phyloP scores from a whole-genome alignment of 2,329 filamentous ascomycete genomes.

The Aureobasidium sp. region DNA sequence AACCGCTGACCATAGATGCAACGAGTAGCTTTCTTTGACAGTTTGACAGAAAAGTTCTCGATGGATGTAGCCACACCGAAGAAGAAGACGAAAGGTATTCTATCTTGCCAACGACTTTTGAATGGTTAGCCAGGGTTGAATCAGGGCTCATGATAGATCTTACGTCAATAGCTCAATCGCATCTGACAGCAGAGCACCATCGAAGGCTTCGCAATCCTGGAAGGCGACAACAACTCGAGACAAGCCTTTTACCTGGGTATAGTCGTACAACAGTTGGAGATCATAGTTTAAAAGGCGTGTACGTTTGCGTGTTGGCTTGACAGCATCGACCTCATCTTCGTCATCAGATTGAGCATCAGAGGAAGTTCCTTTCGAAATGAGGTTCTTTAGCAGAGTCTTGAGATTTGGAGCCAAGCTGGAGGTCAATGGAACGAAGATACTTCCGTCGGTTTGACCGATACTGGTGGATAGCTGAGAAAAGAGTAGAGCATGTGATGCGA shows the following conservation, averaged over 20 bases:
- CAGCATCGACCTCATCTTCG: constrained; percentile 58
- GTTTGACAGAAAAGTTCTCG: constrained; percentile 79
- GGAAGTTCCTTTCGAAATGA: constrained; percentile 73
- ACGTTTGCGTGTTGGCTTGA: constrained; percentile 49
- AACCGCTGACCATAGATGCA: constrained; percentile 77
- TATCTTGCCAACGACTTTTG: constrained; percentile 71
- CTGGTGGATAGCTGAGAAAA: constrained; percentile 70
- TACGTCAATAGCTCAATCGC: constrained; percentile 75
- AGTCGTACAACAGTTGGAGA: constrained; percentile 73
- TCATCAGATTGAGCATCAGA: constrained; percentile 46
- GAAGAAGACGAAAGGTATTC: constrained; percentile 79
- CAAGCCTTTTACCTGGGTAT: constrained; percentile 59
- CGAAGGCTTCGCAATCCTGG: constrained; percentile 86
- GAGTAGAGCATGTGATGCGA: constrained; percentile 78
- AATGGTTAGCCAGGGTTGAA: neutral
- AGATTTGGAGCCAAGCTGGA: constrained; percentile 79
- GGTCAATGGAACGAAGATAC: constrained; percentile 68
- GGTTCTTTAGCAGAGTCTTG: constrained; percentile 75
- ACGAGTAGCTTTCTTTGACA: constrained; percentile 74
- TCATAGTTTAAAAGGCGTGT: constrained; percentile 81
- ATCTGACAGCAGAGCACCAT: constrained; percentile 75
- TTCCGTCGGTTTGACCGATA: constrained; percentile 42
- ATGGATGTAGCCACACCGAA: constrained; percentile 87
- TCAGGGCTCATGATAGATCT: constrained; percentile 24
- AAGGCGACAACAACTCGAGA: constrained; percentile 76